Evolutionary conservation across 768 basidiomycete species (phyloP).

Genomic region (Phylloporus scabripes): DNA sequence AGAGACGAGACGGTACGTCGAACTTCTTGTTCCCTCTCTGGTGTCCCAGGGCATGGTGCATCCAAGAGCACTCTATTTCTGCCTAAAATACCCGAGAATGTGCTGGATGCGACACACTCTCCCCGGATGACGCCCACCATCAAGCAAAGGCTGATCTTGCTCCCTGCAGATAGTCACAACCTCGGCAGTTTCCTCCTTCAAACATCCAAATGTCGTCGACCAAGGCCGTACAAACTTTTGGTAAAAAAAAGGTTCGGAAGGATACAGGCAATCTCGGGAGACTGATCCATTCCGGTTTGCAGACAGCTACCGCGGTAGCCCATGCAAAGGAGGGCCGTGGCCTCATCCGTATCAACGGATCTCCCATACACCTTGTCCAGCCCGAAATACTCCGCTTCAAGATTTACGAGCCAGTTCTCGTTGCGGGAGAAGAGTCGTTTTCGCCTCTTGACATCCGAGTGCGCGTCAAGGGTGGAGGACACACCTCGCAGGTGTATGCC

Average conservation of each 20-base stretch:
- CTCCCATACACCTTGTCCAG: slow-evolving; percentile 92
- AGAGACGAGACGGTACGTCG: slow-evolving; percentile 35
- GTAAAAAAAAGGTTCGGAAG: slow-evolving; percentile 92
- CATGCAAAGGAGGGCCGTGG: slow-evolving; percentile 96
- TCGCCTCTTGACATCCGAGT: slow-evolving; percentile 90
- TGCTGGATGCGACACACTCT: slow-evolving; percentile 36
- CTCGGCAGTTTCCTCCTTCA: slow-evolving; percentile 10
- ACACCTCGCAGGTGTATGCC: slow-evolving; percentile 98
- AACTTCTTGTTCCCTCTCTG: slow-evolving; percentile 4
- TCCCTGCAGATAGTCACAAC: slow-evolving; percentile 17
- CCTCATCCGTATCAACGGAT: slow-evolving; percentile 93
- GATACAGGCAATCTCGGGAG: not conserved
- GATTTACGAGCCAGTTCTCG: slow-evolving; percentile 95
- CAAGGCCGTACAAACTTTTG: slow-evolving; percentile 98
- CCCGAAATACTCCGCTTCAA: slow-evolving; percentile 97
- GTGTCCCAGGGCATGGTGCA: not conserved
- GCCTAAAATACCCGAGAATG: slow-evolving; percentile 21
- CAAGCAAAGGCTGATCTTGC: slow-evolving; percentile 15
- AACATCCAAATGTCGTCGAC: slow-evolving; percentile 59
- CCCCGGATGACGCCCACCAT: slow-evolving; percentile 33
- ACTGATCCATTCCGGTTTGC: slow-evolving; percentile 6
- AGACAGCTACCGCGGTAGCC: slow-evolving; percentile 98
- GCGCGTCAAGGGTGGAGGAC: slow-evolving; percentile 98
- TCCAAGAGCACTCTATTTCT: not conserved
- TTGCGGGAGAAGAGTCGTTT: slow-evolving; percentile 88